phyloP scores from a whole-genome alignment of 2,329 filamentous ascomycete species.

The Colletotrichum sp. region DNA sequence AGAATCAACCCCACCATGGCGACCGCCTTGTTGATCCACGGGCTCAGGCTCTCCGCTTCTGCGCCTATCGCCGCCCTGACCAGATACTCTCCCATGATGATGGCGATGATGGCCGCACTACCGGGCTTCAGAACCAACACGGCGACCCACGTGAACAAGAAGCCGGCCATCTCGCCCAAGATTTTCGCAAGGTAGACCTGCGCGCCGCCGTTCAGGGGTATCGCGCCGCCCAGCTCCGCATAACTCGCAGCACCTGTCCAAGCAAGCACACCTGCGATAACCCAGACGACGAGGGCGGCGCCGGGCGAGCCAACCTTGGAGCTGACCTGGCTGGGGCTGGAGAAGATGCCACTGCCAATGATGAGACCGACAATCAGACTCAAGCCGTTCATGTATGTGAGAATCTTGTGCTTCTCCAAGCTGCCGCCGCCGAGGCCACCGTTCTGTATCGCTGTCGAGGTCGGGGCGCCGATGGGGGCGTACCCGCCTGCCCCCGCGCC shows the following conservation, averaged over 20 bases:
- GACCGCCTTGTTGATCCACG: slow-evolving; percentile 90
- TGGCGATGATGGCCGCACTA: slow-evolving; percentile 90
- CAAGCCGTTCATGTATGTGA: slow-evolving; percentile 93
- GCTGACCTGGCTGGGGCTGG: slow-evolving; percentile 91
- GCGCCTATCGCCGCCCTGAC: slow-evolving; percentile 85
- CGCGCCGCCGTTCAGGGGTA: slow-evolving; percentile 91
- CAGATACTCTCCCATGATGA: slow-evolving; percentile 98
- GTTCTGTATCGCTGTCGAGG: slow-evolving; percentile 38
- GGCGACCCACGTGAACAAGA: slow-evolving; percentile 95
- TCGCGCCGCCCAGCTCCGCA: slow-evolving; percentile 93
- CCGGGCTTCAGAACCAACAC: slow-evolving; percentile 94
- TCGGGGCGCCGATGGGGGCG: slow-evolving; percentile 80
- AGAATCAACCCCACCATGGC: slow-evolving; percentile 76
- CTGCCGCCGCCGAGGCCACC: slow-evolving; percentile 73
- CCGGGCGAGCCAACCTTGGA: slow-evolving; percentile 89
- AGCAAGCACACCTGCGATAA: slow-evolving; percentile 85
- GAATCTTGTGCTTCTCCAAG: slow-evolving; percentile 91
- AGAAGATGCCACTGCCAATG: slow-evolving; percentile 96
- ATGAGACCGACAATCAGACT: slow-evolving; percentile 91
- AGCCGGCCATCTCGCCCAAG: slow-evolving; percentile 90
- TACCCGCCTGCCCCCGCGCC: slow-evolving; percentile 73
- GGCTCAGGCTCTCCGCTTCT: slow-evolving; percentile 79
- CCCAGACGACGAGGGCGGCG: slow-evolving; percentile 89
- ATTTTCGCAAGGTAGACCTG: slow-evolving; percentile 97
- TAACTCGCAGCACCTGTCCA: slow-evolving; percentile 97